A percentile compares a stretch with the other conserved stretches of the same genome.
Evolutionary conservation across 495 filamentous ascomycete species (phyloP).

Genomic region (Penicillium arizonense): DNA sequence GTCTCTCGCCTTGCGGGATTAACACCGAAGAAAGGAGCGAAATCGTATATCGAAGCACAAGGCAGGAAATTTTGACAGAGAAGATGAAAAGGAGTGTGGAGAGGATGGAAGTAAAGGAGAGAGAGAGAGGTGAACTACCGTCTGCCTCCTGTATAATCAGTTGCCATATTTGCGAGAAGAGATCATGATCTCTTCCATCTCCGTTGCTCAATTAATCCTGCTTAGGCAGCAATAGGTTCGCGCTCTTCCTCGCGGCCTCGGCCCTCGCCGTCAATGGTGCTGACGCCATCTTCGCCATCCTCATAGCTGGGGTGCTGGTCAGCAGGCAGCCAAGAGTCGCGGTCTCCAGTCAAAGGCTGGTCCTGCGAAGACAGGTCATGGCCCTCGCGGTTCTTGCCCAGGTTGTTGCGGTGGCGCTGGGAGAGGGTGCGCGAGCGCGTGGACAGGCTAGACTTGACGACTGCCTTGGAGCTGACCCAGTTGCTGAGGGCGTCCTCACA

Average conservation of each 20-base stretch:
- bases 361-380: slow-evolving; percentile 86
- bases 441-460: slow-evolving; percentile 81
- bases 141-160: slow-evolving; percentile 1
- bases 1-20: background rate
- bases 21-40: background rate
- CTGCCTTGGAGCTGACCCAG: slow-evolving; percentile 88
- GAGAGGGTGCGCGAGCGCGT: slow-evolving; percentile 81
- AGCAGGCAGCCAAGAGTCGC: slow-evolving; percentile 89
- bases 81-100: slow-evolving; percentile 6
- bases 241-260: slow-evolving; percentile 64
- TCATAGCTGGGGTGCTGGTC: slow-evolving; percentile 70
- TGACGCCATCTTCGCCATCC: slow-evolving; percentile 55
- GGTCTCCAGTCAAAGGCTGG: slow-evolving; percentile 68
- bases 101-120: background rate
- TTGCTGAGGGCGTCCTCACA: slow-evolving; percentile 96
- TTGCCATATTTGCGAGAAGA: slow-evolving; percentile 15
- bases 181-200: background rate
- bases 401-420: slow-evolving; percentile 72
- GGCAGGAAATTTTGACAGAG: background rate
- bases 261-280: slow-evolving; percentile 49
- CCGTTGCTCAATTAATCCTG: background rate
- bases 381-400: slow-evolving; percentile 55
- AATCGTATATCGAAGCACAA: background rate
- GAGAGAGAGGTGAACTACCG: background rate
- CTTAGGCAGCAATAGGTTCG: slow-evolving; percentile 32